phyloP scores from a whole-genome alignment of 345 rosid species.

The Eucalyptus marginata region DNA sequence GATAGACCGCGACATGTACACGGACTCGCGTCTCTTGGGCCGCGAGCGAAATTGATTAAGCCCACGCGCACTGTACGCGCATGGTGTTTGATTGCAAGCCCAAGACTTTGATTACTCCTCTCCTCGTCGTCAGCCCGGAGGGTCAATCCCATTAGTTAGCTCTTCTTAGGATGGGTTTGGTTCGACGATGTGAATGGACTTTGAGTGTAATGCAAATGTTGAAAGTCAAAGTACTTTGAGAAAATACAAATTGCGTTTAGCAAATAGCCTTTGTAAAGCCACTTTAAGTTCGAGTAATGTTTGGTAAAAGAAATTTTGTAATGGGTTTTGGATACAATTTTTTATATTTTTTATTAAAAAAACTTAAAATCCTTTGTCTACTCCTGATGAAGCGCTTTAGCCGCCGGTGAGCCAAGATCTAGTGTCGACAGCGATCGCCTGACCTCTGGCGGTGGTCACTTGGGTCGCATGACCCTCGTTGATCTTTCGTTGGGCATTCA shows the following conservation, averaged over 20 bases:
- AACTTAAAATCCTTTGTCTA: too few relatives aligned
- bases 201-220: too few relatives aligned
- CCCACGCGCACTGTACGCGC: neutral
- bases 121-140: neutral
- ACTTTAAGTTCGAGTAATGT: neutral
- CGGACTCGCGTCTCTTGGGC: neutral
- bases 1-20: neutral
- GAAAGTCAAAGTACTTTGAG: too few relatives aligned
- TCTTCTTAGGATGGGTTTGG: neutral
- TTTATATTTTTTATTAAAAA: too few relatives aligned
- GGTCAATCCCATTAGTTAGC: neutral
- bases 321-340: too few relatives aligned
- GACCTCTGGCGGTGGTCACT: fast-evolving
- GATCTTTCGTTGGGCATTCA: fast-evolving
- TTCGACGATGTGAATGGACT: fast-evolving
- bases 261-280: too few relatives aligned
- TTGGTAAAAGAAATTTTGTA: too few relatives aligned
- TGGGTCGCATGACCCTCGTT: neutral
- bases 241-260: fast-evolving
- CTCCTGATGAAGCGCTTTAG: fast-evolving
- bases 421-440: fast-evolving
- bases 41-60: neutral
- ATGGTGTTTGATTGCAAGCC: neutral
- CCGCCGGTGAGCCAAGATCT: neutral
- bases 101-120: neutral